Evolutionary conservation across 495 filamentous ascomycete genomes (phyloP).

Genomic region (Ramalina peruviana): DNA sequence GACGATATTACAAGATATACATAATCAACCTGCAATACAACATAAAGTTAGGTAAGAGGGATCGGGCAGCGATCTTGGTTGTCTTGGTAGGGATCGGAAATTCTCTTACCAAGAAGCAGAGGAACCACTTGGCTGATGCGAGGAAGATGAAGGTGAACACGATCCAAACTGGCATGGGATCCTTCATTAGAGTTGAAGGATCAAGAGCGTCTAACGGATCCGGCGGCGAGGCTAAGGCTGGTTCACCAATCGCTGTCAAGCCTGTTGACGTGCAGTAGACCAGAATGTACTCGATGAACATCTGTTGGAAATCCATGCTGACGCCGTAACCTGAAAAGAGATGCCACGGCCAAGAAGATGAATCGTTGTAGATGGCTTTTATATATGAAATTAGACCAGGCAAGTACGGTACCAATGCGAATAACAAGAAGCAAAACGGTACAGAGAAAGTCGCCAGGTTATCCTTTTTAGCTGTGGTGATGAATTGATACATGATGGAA

Average conservation of each 20-base stretch:
- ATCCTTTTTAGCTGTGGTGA: too few species aligned
- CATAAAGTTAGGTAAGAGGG: background rate
- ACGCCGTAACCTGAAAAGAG: background rate
- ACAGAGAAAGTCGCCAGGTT: too few species aligned
- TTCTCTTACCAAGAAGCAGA: constrained; percentile 11
- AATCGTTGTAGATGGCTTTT: too few species aligned
- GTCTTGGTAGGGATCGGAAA: too few species aligned
- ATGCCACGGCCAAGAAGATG: too few species aligned
- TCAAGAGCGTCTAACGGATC: background rate
- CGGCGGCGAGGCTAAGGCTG: constrained; percentile 5
- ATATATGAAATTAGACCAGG: too few species aligned
- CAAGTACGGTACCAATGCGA: too few species aligned
- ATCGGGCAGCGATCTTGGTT: too few species aligned
- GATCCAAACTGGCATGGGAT: constrained; percentile 13
- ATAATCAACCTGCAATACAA: constrained; percentile 7
- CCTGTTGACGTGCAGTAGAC: constrained; percentile 16
- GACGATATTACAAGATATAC: constrained; percentile 13
- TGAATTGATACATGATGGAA: too few species aligned
- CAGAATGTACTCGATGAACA: constrained; percentile 14
- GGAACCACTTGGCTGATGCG: constrained; percentile 7
- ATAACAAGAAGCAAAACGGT: too few species aligned
- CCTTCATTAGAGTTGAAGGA: background rate
- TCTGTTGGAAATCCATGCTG: constrained; percentile 12
- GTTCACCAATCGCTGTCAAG: constrained; percentile 13
- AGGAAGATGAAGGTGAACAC: constrained; percentile 11